Evolutionary conservation across 1,139 yeast species (phyloP).

Genomic region (Kodamaea sp.): DNA sequence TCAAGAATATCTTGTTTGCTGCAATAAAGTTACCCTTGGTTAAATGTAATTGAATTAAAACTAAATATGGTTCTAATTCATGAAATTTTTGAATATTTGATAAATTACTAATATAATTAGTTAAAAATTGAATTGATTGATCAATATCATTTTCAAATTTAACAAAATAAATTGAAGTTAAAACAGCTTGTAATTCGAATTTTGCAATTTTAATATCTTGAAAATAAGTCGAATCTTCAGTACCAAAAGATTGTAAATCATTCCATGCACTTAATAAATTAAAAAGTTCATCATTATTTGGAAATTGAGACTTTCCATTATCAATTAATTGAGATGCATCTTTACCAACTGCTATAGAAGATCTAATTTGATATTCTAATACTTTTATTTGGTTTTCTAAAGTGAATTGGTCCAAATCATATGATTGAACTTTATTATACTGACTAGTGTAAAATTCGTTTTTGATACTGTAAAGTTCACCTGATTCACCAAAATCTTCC

Average conservation of each 20-base stretch:
- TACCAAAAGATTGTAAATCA: slow-evolving; percentile 42
- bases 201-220: slow-evolving; percentile 33
- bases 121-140: slow-evolving; percentile 35
- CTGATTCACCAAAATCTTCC: slow-evolving; percentile 41
- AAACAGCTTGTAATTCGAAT: slow-evolving; percentile 40
- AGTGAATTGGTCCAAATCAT: slow-evolving; percentile 34
- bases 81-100: slow-evolving; percentile 15
- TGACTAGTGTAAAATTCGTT: slow-evolving; percentile 49
- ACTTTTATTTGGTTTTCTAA: slow-evolving; percentile 37
- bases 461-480: slow-evolving; percentile 42
- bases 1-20: slow-evolving; percentile 35
- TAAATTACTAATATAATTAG: slow-evolving; percentile 14
- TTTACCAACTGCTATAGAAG: slow-evolving; percentile 37
- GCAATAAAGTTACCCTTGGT: slow-evolving; percentile 35
- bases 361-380: slow-evolving; percentile 42
- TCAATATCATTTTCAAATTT: slow-evolving; percentile 37
- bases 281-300: slow-evolving; percentile 37
- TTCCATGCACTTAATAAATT: slow-evolving; percentile 41
- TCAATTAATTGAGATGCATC: slow-evolving; percentile 44
- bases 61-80: slow-evolving; percentile 45
- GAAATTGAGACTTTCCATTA: slow-evolving; percentile 32
- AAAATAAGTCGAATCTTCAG: slow-evolving; percentile 25
- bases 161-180: slow-evolving; percentile 42
- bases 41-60: slow-evolving; percentile 42
- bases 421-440: slow-evolving; percentile 34